Evolutionary conservation across 2,329 filamentous ascomycete species (phyloP).

Genomic region (Xenosphaeropsis pyriputrescens): DNA sequence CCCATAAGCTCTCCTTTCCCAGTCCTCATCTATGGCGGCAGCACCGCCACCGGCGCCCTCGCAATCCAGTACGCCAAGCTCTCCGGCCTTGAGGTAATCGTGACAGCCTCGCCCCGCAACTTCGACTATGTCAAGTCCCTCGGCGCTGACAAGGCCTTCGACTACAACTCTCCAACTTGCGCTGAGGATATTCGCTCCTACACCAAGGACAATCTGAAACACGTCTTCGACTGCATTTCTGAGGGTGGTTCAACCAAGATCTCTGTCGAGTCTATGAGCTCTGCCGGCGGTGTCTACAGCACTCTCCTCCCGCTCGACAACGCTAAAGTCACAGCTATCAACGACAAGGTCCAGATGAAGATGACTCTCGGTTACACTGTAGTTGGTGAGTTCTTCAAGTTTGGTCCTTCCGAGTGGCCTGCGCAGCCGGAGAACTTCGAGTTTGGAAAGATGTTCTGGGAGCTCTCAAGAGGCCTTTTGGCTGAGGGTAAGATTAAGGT

Average conservation of each 20-base stretch:
- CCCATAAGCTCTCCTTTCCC: conserved; percentile 22
- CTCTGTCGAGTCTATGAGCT: conserved; percentile 24
- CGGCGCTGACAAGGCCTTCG: conserved; percentile 28
- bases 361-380: conserved; percentile 25
- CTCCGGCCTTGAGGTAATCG: conserved; percentile 18
- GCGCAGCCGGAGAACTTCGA: conserved; percentile 17
- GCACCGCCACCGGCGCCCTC: conserved; percentile 31
- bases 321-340: neutral
- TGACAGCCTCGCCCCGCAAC: conserved; percentile 27
- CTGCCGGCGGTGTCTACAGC: conserved; percentile 21
- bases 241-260: conserved; percentile 21
- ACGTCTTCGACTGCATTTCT: conserved; percentile 30
- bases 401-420: conserved; percentile 5
- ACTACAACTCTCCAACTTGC: conserved; percentile 27
- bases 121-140: conserved; percentile 25
- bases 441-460: conserved; percentile 23
- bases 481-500: conserved; percentile 22
- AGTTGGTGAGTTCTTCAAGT: conserved; percentile 21
- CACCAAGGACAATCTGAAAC: conserved; percentile 24
- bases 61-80: conserved; percentile 33
- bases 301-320: conserved; percentile 22
- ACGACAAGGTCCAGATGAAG: conserved; percentile 11
- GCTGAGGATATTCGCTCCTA: conserved; percentile 25
- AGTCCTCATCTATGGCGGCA: conserved; percentile 33
- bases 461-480: conserved; percentile 18